phyloP scores from a whole-genome alignment of 306 rosid genomes.

The Cucurbita pepo region DNA sequence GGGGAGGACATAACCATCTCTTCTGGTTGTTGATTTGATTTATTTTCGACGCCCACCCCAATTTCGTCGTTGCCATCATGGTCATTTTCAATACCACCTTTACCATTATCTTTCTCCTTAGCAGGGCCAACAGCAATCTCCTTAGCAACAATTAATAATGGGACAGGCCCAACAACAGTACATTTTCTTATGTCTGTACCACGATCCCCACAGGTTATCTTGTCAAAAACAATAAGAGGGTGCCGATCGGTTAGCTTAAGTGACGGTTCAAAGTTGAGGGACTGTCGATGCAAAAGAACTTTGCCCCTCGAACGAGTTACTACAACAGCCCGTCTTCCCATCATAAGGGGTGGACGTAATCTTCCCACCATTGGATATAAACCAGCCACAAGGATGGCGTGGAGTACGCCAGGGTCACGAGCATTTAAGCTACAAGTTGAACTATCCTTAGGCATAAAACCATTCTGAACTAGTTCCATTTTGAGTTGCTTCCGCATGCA shows the following conservation, averaged over 20 bases:
- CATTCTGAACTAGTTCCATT: slow-evolving; percentile 45
- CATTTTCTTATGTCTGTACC: slow-evolving; percentile 51
- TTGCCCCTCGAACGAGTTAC: slow-evolving; percentile 44
- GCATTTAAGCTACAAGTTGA: slow-evolving; percentile 51
- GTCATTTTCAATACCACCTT: background rate
- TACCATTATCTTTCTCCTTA: slow-evolving; percentile 4
- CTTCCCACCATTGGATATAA: slow-evolving; percentile 86
- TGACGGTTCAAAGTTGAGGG: slow-evolving; percentile 25
- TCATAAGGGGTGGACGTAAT: slow-evolving; percentile 19
- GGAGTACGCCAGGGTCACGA: slow-evolving; percentile 52
- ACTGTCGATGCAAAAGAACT: slow-evolving; percentile 50
- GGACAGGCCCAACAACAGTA: slow-evolving; percentile 60
- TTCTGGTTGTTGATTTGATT: slow-evolving; percentile 22
- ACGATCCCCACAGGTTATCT: slow-evolving; percentile 60
- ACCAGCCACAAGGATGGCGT: slow-evolving; percentile 68
- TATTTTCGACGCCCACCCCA: slow-evolving; percentile 27
- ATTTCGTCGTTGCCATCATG: background rate
- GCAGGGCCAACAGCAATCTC: slow-evolving; percentile 81
- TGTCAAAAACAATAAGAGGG: slow-evolving; percentile 48
- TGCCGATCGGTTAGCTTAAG: slow-evolving; percentile 1
- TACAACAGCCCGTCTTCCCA: slow-evolving; percentile 15
- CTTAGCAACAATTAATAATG: slow-evolving; percentile 52
- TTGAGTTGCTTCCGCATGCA: slow-evolving; percentile 76
- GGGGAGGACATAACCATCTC: slow-evolving; percentile 67
- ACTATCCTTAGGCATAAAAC: slow-evolving; percentile 41